Evolutionary conservation across 345 rosid genomes (phyloP).

Genomic region (Gynandropsis gynandra): DNA sequence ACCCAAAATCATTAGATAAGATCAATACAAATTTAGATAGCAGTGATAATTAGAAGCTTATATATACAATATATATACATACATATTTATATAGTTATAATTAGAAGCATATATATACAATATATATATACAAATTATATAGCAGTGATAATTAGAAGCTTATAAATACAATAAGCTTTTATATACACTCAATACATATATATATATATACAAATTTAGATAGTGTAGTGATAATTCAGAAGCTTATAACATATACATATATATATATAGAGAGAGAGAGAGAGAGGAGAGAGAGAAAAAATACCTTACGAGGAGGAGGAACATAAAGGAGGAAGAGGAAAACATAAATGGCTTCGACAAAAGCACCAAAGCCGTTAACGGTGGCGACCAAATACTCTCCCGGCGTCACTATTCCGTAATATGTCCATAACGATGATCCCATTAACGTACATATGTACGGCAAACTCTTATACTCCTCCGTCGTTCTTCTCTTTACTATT

Average conservation of each 20-base stretch:
- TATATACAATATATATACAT: too few relatives aligned
- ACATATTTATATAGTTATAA: too few relatives aligned
- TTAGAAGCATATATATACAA: too few relatives aligned
- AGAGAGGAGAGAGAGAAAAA: conserved; percentile 20
- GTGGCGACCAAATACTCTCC: conserved; percentile 66
- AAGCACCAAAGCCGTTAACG: conserved; percentile 60
- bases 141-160: too few relatives aligned
- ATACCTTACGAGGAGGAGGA: conserved; percentile 33
- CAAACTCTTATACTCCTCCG: conserved; percentile 63
- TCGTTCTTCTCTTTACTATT: conserved; percentile 41
- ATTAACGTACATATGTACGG: conserved; percentile 69
- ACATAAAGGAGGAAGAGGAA: conserved; percentile 44
- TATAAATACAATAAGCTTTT: too few relatives aligned
- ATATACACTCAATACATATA: too few relatives aligned
- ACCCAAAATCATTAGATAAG: too few relatives aligned
- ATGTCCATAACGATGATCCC: conserved; percentile 65
- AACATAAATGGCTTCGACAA: conserved; percentile 47
- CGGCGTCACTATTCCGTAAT: conserved; percentile 62
- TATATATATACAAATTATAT: background rate
- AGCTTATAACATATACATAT: background rate
- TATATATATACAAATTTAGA: too few relatives aligned
- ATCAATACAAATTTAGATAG: too few relatives aligned
- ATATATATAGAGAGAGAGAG: background rate
- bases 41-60: too few relatives aligned
- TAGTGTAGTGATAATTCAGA: too few relatives aligned